Evolutionary conservation across 2,329 filamentous ascomycete genomes (phyloP).

Genomic region (Trichoderma sp.): DNA sequence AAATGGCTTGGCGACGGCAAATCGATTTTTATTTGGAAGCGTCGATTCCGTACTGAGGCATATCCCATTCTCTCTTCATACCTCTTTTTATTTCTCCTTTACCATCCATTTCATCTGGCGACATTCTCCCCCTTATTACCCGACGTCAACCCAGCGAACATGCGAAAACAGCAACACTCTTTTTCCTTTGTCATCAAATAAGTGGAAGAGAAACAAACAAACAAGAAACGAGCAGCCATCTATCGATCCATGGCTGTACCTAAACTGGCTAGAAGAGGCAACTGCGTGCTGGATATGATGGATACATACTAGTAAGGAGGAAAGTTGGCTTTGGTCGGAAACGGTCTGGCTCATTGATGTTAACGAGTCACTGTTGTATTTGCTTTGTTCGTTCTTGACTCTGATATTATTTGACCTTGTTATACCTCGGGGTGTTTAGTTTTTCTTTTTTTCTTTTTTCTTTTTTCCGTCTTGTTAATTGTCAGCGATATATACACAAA

Average conservation of each 20-base stretch:
- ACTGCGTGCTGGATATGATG: background rate
- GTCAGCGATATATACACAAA: background rate
- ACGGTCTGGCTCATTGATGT: conserved; percentile 14
- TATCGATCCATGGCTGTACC: background rate
- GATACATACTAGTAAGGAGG: background rate
- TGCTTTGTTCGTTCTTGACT: background rate
- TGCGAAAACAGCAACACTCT: background rate
- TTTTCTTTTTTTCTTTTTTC: background rate
- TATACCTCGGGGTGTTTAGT: background rate
- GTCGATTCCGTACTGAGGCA: conserved; percentile 3
- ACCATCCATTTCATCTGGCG: background rate
- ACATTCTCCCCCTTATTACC: background rate
- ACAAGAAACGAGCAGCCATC: background rate
- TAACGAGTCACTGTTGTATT: conserved; percentile 7
- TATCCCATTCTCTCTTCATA: background rate
- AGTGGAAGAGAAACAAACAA: background rate
- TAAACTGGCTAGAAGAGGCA: background rate
- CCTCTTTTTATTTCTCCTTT: background rate
- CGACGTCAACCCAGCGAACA: background rate
- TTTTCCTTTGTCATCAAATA: conserved; percentile 17
- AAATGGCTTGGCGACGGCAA: conserved; percentile 10
- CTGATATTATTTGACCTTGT: background rate
- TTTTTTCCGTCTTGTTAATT: background rate
- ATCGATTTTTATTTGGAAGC: conserved; percentile 12
- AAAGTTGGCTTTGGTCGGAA: conserved; percentile 10